phyloP scores from a whole-genome alignment of 352 stramenopile species.

The Phytophthora podocarpi region DNA sequence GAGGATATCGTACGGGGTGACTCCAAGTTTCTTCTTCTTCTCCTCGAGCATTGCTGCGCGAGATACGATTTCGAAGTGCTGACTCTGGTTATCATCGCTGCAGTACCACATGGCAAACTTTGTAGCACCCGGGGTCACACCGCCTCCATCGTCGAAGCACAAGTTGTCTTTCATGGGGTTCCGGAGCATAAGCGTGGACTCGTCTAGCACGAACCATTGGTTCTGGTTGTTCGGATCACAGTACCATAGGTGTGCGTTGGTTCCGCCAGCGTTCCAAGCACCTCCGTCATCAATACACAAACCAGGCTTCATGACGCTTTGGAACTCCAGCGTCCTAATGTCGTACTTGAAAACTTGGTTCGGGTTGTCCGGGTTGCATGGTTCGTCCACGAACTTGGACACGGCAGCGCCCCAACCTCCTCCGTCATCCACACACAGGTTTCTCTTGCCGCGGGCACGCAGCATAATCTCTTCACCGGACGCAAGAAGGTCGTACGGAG shows the following conservation, averaged over 20 bases:
- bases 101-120: conserved; percentile 23
- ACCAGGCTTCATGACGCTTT: conserved; percentile 21
- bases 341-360: conserved; percentile 32
- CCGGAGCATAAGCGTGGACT: conserved; percentile 34
- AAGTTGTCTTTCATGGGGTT: conserved; percentile 39
- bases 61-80: conserved; percentile 31
- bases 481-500: conserved; percentile 26
- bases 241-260: conserved; percentile 22
- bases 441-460: conserved; percentile 28
- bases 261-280: background rate
- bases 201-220: conserved; percentile 33
- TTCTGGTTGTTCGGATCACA: conserved; percentile 30
- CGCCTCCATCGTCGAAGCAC: conserved; percentile 42
- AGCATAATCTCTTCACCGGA: conserved; percentile 29
- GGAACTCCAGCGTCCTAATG: conserved; percentile 11
- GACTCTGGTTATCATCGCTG: conserved; percentile 20
- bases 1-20: conserved; percentile 13
- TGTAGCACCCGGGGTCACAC: background rate
- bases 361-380: conserved; percentile 27
- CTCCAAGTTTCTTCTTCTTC: conserved; percentile 14
- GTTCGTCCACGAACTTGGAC: conserved; percentile 21
- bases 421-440: conserved; percentile 43
- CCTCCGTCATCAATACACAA: conserved; percentile 29
- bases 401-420: conserved; percentile 22
- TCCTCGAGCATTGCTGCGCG: conserved; percentile 2